Percentiles rank a stretch among this genome's conserved stretches.
These are phyloP conservation scores for Clavispora asparagi DNA, from an alignment of 805 yeast species.

Conservation along the genomic window DNA sequence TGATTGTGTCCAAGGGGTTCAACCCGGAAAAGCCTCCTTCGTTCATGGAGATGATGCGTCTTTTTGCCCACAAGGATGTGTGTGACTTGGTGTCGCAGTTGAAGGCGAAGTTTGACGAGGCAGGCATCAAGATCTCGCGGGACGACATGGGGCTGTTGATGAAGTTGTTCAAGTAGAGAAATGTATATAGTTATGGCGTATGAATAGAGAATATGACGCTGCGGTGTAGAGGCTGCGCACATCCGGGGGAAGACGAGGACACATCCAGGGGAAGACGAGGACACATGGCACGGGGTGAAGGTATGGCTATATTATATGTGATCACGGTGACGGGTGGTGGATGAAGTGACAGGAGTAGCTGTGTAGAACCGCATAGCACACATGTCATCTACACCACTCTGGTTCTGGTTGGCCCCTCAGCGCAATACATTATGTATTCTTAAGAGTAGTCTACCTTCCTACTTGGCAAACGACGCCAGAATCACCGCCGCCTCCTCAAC, in stretches of 20 bases:
- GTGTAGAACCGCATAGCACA: no score
- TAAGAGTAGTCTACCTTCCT: constrained; percentile 11
- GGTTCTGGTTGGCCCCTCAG: no score
- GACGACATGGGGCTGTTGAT: constrained; percentile 29
- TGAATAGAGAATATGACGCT: constrained; percentile 5
- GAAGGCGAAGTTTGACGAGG: constrained; percentile 26
- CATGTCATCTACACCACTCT: no score
- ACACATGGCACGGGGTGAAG: no score
- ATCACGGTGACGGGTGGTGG: no score
- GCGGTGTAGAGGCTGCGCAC: no score
- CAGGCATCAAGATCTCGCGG: constrained; percentile 26
- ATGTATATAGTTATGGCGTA: not conserved
- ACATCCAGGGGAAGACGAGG: no score
- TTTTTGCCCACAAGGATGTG: constrained; percentile 33
- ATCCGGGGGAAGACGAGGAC: no score
- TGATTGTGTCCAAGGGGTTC: constrained; percentile 29
- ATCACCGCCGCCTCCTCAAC: constrained; percentile 89
- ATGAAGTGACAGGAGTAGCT: no score
- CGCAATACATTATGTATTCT: no score
- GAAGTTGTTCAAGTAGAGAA: constrained; percentile 15
- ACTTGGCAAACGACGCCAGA: constrained; percentile 48
- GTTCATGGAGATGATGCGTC: constrained; percentile 31
- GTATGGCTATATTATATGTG: no score
- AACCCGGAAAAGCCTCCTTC: constrained; percentile 28
- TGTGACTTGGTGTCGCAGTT: constrained; percentile 24